Evolutionary conservation across 208 protist genomes (phyloP), one percentile per base, ranked within the genome.

Genomic region (Naegleria lovaniensis): DNA sequence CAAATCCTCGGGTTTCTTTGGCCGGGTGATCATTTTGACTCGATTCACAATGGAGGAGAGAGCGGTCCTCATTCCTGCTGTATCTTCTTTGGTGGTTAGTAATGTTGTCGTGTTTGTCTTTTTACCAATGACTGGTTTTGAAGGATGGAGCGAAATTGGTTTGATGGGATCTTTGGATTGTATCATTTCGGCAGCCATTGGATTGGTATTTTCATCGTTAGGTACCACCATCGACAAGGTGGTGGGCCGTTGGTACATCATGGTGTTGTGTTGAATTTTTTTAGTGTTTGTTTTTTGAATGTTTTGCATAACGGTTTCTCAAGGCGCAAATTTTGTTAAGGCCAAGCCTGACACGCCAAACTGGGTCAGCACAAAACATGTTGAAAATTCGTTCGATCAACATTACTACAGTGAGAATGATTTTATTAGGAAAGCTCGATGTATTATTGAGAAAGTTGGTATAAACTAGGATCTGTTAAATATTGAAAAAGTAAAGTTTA

Each of bases 401-500:
- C 43, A 48, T n/a, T n/a, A 48, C 7, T 48, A 48, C 43, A 48
- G 43, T 48, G 43, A 48, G 43, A 7, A 48, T 48, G 43, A 9
- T 48, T 48, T 48, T 48, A 48, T 48, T 48, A 48, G 43, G 43
- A 48, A 48, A 48, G 43, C 43, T 48, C 43, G 43, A 48, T 48
- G 43, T 48, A 48, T 48, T 48, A 48, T 48, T 48, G 43, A 48
- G 43, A 48, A 48, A 48, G 43, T 48, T 48, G 43, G 43, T 48
- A 48, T 48, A 48, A 48, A 48, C 43, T 48, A 48, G 43, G 43
- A 48, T 48, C 43, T 48, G 43, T 48, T 48, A 48, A 48, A 48
- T 48, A 48, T 7, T 48, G 43, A 48, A 48, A 48, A 7, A 48
- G 22, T 67, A 67, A 22, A 22, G 55, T 67, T 89, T 83, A 96